Percentiles rank a stretch among this genome's conserved stretches.
Conservation (phyloP, 208 protist genomes). For the Novymonas esmeraldas region DNA sequence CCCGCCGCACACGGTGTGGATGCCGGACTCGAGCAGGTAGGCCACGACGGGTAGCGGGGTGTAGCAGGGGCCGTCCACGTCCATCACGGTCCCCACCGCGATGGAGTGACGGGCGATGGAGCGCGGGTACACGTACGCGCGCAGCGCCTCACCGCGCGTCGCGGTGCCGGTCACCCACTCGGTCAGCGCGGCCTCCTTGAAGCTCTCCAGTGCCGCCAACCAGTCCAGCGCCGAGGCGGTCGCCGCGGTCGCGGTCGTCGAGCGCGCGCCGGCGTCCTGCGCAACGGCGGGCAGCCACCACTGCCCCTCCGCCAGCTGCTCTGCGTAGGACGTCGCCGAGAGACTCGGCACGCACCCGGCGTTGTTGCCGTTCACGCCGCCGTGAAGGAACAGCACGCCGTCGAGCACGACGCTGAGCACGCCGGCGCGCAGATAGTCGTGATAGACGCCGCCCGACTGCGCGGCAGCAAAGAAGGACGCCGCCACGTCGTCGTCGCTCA, state of each 20-base stretch:
- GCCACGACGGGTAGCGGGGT: constrained; percentile 52
- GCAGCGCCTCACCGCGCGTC: constrained; percentile 47
- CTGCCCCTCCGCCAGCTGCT: constrained; percentile 21
- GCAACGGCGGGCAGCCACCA: constrained; percentile 33
- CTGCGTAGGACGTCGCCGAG: constrained; percentile 19
- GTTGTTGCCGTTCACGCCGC: constrained; percentile 64
- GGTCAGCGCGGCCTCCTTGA: constrained; percentile 50
- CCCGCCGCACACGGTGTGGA: constrained; percentile 72
- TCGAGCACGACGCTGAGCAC: constrained; percentile 58
- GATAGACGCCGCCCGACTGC: constrained; percentile 67
- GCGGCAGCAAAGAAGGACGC: constrained; percentile 68
- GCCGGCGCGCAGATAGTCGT: constrained; percentile 70
- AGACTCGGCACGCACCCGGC: constrained; percentile 68
- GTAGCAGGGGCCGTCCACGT: constrained; percentile 50
- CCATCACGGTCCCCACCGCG: constrained; percentile 56
- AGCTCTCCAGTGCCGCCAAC: constrained; percentile 55
- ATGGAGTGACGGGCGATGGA: constrained; percentile 60
- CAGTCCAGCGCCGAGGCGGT: constrained; percentile 45
- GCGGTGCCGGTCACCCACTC: constrained; percentile 39
- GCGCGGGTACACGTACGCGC: constrained; percentile 66
- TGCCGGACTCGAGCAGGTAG: constrained; percentile 70
- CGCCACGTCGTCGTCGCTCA: constrained; percentile 50
- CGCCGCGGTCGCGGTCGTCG: neutral
- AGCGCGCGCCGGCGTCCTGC: neutral
- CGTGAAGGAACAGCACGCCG: constrained; percentile 87